Percentiles rank a stretch among this genome's conserved stretches.
Evolutionary conservation across 2,329 filamentous ascomycete genomes (phyloP).

Genomic region (Stenocarpella maydis): DNA sequence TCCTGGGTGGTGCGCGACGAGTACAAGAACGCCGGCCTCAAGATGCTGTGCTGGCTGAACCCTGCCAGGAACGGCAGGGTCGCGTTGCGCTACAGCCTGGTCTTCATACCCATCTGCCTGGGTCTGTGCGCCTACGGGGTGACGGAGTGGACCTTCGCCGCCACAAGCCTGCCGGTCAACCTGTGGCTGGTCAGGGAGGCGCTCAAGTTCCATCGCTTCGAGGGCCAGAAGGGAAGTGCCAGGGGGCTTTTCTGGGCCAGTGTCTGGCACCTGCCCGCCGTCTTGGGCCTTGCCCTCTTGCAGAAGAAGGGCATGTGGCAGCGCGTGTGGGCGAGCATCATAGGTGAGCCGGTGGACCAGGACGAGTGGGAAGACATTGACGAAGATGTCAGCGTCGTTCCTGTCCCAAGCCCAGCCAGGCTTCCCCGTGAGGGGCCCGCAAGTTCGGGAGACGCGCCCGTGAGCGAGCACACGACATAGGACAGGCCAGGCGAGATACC

Average conservation of each 20-base stretch:
- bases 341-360: conserved; percentile 65
- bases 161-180: conserved; percentile 83
- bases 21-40: conserved; percentile 75
- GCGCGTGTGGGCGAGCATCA: conserved; percentile 76
- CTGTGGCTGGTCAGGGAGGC: conserved; percentile 85
- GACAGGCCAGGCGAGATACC: background rate
- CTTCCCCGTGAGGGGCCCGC: conserved; percentile 19
- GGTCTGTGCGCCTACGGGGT: conserved; percentile 81
- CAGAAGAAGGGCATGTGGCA: conserved; percentile 95
- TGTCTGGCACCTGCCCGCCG: conserved; percentile 91
- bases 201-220: conserved; percentile 78
- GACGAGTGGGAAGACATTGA: conserved; percentile 68
- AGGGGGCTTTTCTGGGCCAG: conserved; percentile 94
- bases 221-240: conserved; percentile 82
- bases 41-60: conserved; percentile 87
- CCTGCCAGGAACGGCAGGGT: conserved; percentile 86
- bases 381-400: conserved; percentile 53
- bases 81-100: conserved; percentile 83
- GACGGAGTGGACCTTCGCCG: conserved; percentile 85
- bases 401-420: conserved; percentile 31
- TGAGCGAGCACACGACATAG: background rate
- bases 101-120: conserved; percentile 86
- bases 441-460: background rate
- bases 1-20: conserved; percentile 90
- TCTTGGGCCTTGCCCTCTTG: conserved; percentile 88